Percentiles rank a stretch among this genome's conserved stretches.
Evolutionary conservation across 768 basidiomycete species (phyloP).

Genomic region (Mycena galericulata): DNA sequence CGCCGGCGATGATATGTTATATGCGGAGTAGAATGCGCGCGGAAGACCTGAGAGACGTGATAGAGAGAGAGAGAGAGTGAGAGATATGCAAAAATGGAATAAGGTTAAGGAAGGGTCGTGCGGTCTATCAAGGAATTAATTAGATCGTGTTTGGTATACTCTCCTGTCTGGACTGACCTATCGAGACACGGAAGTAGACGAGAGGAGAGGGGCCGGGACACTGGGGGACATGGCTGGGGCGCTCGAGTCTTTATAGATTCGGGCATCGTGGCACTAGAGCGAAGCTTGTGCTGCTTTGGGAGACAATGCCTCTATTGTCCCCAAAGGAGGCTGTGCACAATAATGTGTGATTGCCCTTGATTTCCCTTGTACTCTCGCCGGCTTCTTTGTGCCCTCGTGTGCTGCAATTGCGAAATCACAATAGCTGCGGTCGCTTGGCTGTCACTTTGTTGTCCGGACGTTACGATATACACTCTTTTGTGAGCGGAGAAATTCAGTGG

Average conservation of each 20-base stretch:
- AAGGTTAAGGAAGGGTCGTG: constrained; percentile 23
- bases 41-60: constrained; percentile 38
- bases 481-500: no score
- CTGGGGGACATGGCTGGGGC: not conserved
- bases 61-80: constrained; percentile 26
- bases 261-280: not conserved
- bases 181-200: constrained; percentile 24
- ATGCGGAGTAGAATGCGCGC: constrained; percentile 47
- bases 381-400: no score
- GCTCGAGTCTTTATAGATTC: not conserved
- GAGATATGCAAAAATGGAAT: constrained; percentile 25
- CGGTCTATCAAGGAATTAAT: not conserved
- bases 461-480: no score
- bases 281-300: no score
- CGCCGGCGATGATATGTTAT: constrained; percentile 69
- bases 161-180: constrained; percentile 2
- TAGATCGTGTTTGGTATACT: constrained; percentile 3
- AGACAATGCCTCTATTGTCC: no score
- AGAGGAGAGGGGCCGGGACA: constrained; percentile 15
- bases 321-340: no score
- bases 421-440: no score
- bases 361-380: no score
- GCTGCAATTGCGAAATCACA: no score
- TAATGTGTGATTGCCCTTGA: no score
- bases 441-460: no score